A percentile compares a stretch with the other conserved stretches of the same genome.
Conservation (phyloP, 805 yeast genomes). For the Saturnispora halmiae region DNA sequence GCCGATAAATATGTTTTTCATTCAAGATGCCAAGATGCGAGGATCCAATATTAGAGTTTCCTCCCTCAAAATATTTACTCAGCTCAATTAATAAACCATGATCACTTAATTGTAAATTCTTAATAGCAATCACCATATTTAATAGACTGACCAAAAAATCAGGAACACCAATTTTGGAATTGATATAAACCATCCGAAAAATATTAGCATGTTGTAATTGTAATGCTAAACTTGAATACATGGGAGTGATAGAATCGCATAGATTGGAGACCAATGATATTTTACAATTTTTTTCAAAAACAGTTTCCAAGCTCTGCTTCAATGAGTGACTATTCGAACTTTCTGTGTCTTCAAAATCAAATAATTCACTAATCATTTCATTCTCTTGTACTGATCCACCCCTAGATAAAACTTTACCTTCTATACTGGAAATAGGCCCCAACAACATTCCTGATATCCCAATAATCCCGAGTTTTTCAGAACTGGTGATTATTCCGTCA, state of each 20-base stretch:
- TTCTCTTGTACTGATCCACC: slow-evolving; percentile 72
- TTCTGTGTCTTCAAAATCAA: slow-evolving; percentile 73
- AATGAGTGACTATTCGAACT: slow-evolving; percentile 63
- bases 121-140: slow-evolving; percentile 18
- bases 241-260: slow-evolving; percentile 85
- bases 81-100: slow-evolving; percentile 43
- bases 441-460: slow-evolving; percentile 89
- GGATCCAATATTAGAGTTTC: slow-evolving; percentile 63
- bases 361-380: slow-evolving; percentile 75
- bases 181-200: slow-evolving; percentile 75
- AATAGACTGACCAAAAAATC: slow-evolving; percentile 33
- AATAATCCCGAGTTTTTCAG: slow-evolving; percentile 53
- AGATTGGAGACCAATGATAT: slow-evolving; percentile 75
- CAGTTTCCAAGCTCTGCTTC: slow-evolving; percentile 51
- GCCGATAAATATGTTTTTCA: slow-evolving; percentile 59
- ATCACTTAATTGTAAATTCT: slow-evolving; percentile 25
- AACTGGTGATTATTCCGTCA: slow-evolving; percentile 55
- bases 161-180: slow-evolving; percentile 30
- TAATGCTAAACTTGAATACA: slow-evolving; percentile 77
- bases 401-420: slow-evolving; percentile 64
- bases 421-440: slow-evolving; percentile 87
- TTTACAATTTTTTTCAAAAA: slow-evolving; percentile 70
- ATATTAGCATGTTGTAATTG: slow-evolving; percentile 83
- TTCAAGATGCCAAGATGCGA: slow-evolving; percentile 62
- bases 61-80: slow-evolving; percentile 67